These are phyloP conservation scores for Populus tremula DNA, from an alignment of 345 rosid genomes.

Conservation along the genomic window DNA sequence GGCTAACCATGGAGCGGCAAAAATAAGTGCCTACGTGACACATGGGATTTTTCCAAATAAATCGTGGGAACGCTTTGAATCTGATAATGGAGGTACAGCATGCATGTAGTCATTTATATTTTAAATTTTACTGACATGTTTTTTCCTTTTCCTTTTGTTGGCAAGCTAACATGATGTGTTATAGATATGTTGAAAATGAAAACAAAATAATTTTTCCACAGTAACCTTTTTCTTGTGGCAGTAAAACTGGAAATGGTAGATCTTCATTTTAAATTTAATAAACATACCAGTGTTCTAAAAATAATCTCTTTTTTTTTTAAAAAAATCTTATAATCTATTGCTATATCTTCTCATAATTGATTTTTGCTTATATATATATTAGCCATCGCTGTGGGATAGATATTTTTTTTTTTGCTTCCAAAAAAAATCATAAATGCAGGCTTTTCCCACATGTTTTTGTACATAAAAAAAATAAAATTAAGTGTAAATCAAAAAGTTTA, in stretches of 20 bases:
- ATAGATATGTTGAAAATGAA: background rate
- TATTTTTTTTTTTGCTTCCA: too few species aligned
- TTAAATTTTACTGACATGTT: background rate
- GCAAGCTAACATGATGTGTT: background rate
- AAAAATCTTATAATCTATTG: too few species aligned
- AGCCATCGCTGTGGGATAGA: too few species aligned
- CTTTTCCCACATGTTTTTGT: too few species aligned
- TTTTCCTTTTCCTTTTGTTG: background rate
- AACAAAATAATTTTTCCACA: background rate
- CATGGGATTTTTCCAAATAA: constrained; percentile 92
- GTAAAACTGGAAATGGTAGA: background rate
- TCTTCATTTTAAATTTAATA: background rate
- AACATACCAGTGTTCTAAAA: too few species aligned
- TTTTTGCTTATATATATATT: too few species aligned
- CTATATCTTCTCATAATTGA: too few species aligned
- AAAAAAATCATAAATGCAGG: too few species aligned
- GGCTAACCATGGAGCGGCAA: constrained; percentile 91
- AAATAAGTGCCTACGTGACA: constrained; percentile 88
- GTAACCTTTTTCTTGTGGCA: background rate
- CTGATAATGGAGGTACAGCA: constrained; percentile 71
- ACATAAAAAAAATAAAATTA: too few species aligned
- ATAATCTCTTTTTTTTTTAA: too few species aligned
- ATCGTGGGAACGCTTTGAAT: constrained; percentile 84
- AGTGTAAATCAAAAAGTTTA: too few species aligned
- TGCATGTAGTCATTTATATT: background rate